These are phyloP conservation scores for Salix dunnii DNA, from an alignment of 345 rosid species.

Conservation along the genomic window DNA sequence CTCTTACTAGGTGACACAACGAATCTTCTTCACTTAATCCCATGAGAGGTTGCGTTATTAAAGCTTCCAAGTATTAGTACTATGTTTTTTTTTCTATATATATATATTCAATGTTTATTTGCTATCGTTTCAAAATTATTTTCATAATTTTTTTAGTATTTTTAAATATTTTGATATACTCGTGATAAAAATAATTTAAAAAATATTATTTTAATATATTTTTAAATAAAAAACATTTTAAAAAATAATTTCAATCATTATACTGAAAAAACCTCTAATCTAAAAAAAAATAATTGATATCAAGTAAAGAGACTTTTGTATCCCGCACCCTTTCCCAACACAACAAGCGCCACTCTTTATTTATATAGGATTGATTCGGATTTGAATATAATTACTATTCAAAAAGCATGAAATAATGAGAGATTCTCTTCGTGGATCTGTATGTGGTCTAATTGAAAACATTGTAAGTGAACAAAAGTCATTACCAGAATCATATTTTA, in stretches of 20 bases:
- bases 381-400: not conserved
- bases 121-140: no score
- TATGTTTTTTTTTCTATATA: no score
- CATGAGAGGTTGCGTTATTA: slow-evolving; percentile 24
- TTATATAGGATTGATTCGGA: not conserved
- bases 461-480: slow-evolving; percentile 10
- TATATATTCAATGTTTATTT: no score
- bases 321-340: slow-evolving; percentile 24
- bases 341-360: slow-evolving; percentile 26
- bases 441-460: not conserved
- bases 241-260: no score
- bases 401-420: not conserved
- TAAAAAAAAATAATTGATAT: no score
- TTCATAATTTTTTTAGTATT: no score
- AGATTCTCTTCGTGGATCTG: slow-evolving; percentile 9
- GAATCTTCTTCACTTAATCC: slow-evolving; percentile 38
- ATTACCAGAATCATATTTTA: slow-evolving; percentile 23
- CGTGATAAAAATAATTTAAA: no score
- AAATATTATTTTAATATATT: no score
- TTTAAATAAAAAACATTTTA: no score
- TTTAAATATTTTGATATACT: no score
- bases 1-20: slow-evolving; percentile 30
- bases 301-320: not conserved
- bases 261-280: no score
- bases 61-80: slow-evolving; percentile 7